Evolutionary conservation across 441 rosid genomes (phyloP).

Genomic region (Metrosideros polymorpha): DNA sequence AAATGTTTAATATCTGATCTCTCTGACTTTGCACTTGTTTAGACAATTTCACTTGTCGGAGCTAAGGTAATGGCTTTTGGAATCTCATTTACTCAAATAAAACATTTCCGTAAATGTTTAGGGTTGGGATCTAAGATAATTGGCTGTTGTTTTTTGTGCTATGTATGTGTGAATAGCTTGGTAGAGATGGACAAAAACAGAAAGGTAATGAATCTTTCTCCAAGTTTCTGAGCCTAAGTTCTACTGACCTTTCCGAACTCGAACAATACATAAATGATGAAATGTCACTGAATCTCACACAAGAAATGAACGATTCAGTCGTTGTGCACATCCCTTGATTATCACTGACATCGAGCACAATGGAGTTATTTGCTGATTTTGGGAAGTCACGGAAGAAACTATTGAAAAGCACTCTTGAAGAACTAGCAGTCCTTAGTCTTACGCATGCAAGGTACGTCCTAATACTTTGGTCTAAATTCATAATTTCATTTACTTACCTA

Average conservation of each 20-base stretch:
- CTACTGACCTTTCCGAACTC: neutral
- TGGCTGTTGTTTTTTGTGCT: no score
- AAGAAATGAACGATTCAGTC: neutral
- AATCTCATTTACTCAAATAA: no score
- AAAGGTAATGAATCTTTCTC: neutral
- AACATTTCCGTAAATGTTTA: no score
- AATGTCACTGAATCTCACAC: neutral
- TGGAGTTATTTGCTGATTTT: neutral
- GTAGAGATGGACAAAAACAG: no score
- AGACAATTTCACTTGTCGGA: no score
- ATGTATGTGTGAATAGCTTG: no score
- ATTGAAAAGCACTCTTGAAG: neutral
- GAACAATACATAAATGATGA: neutral
- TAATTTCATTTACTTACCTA: neutral
- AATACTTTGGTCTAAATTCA: neutral
- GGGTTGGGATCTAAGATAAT: no score
- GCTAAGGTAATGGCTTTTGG: no score
- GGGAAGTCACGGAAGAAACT: neutral
- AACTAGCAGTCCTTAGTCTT: neutral
- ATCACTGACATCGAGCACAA: neutral
- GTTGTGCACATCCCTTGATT: neutral
- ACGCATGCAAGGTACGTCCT: neutral
- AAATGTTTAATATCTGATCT: no score
- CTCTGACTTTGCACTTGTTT: no score
- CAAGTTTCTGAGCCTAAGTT: neutral